Evolutionary conservation across 2,329 filamentous ascomycete genomes (phyloP).

Genomic region (Penicillium sp.): DNA sequence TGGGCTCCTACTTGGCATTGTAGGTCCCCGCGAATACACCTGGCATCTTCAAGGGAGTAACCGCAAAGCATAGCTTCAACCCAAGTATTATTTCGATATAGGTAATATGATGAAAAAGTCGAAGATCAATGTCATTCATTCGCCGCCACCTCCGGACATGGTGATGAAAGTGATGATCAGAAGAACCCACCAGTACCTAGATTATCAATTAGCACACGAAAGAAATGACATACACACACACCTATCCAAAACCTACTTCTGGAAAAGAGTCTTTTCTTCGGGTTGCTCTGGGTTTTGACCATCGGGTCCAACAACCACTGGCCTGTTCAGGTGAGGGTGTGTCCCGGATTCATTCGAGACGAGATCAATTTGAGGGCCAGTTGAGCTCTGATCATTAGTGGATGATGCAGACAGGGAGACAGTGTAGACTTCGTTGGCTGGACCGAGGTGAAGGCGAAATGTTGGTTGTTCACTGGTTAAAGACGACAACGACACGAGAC

Average conservation of each 20-base stretch:
- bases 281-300: constrained; percentile 39
- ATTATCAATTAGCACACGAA: constrained; percentile 1
- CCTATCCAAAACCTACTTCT: constrained; percentile 35
- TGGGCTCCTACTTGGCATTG: neutral
- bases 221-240: neutral
- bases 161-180: constrained; percentile 42
- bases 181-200: constrained; percentile 50
- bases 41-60: neutral
- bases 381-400: constrained; percentile 16
- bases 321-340: constrained; percentile 41
- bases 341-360: constrained; percentile 33
- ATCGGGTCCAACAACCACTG: constrained; percentile 40
- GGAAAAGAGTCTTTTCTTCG: constrained; percentile 45
- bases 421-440: constrained; percentile 39
- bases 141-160: constrained; percentile 41
- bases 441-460: constrained; percentile 41
- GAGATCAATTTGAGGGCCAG: constrained; percentile 33
- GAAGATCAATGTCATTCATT: constrained; percentile 24
- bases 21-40: neutral
- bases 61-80: neutral
- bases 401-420: constrained; percentile 36
- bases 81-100: neutral
- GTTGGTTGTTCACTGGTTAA: constrained; percentile 32
- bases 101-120: neutral
- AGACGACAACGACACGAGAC: constrained; percentile 38